A percentile compares a stretch with the other conserved stretches of the same genome.
Conservation (phyloP, 768 basidiomycete species). For the Tricholoma flavovirens region DNA sequence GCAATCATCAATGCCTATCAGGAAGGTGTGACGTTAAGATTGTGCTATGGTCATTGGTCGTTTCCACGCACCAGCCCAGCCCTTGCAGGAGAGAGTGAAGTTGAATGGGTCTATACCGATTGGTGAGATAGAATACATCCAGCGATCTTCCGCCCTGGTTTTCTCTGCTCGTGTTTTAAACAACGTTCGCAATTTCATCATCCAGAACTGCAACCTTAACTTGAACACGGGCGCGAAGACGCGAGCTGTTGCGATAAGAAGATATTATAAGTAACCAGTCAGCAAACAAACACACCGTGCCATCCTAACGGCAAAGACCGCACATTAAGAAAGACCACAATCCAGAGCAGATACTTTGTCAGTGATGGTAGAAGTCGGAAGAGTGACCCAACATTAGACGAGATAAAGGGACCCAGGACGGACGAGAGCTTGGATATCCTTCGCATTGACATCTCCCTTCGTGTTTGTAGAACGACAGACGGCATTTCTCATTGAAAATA, state of each 20-base stretch:
- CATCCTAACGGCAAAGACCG: conserved; percentile 62
- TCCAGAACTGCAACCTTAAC: conserved; percentile 26
- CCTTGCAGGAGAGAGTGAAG: conserved; percentile 31
- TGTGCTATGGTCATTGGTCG: neutral
- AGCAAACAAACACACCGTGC: conserved; percentile 48
- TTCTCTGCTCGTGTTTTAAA: conserved; percentile 31
- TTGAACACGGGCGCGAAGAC: conserved; percentile 45
- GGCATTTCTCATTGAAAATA: neutral
- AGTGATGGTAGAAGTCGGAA: conserved; percentile 13
- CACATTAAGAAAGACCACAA: conserved; percentile 52
- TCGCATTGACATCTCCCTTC: conserved; percentile 2
- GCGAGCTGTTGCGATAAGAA: conserved; percentile 33
- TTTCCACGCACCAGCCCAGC: conserved; percentile 52
- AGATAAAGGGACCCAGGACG: conserved; percentile 1
- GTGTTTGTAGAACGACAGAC: neutral
- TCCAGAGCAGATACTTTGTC: conserved; percentile 35
- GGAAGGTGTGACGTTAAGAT: neutral
- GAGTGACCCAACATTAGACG: conserved; percentile 3
- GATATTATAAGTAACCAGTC: neutral
- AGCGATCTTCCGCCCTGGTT: conserved; percentile 31
- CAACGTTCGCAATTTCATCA: conserved; percentile 29
- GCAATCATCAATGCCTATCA: conserved; percentile 64
- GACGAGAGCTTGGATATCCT: neutral
- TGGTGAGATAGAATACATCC: conserved; percentile 43
- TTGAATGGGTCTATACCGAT: conserved; percentile 56